Base-by-base conservation (phyloP, 108 stramenopile species). In the Cyclotella baltica region DNA sequence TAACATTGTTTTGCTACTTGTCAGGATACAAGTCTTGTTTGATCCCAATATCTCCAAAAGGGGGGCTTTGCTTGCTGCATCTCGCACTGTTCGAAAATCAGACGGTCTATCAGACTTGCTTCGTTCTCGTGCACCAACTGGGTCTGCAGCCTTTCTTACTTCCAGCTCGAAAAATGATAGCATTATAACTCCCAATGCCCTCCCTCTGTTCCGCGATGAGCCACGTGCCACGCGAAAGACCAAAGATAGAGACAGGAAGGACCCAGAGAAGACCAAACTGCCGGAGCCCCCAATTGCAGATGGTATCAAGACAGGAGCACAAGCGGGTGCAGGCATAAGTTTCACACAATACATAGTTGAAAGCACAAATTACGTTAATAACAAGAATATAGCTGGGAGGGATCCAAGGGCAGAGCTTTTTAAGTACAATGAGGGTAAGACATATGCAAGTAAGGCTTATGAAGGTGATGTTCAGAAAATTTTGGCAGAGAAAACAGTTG, bases 361-460 rank as follows among this genome's bases (percentile, higher is more conserved):
- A 67, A 29, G 61, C 66, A 67, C 70, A 10, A 72, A 76, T 38
- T 76, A 76, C 20, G 67, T 83, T 19, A 85, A 91, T 10, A 80
- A 87, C 30, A 92, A 88, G 66, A 81, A 83, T 46, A 93, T 96
- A 56, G 92, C 91, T 40, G 91, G 92, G 25, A 88, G 75, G 57
- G 95, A 96, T 77, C 95, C 95, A 20, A 68, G 95, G 34, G 93
- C 89, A 36, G 95, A 92, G 31, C 62, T 93, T 4, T 88, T 92
- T 68, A 88, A 88, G 81, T 86, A 88, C 34, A 84, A 80, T 30
- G 89, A 93, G 57, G 92, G 92, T 6, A 93, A 93, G 80, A 85
- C 59, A 33, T 92, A 86, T 64, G 72, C 64, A 0, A 81, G 71
- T 34, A 64, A 80, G 40, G 87, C 85, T 18, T 84, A 81, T 37